Percentiles rank a stretch among this genome's conserved stretches.
Evolutionary conservation across 164 flowering plant species (phyloP).

Genomic region (Dillenia turbinata): DNA sequence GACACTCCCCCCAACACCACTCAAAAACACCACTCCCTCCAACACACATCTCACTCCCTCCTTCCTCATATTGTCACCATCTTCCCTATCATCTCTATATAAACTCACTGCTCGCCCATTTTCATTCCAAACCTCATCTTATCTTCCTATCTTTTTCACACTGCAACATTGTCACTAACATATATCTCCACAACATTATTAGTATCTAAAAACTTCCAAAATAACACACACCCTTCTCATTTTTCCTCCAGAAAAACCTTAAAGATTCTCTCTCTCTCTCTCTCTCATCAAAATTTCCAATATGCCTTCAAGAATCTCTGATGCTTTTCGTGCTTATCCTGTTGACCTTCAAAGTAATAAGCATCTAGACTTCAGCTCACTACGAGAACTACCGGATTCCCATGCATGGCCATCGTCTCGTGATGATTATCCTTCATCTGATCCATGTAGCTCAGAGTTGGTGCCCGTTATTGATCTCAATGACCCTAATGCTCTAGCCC

Average conservation of each 20-base stretch:
- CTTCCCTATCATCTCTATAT: constrained; percentile 14
- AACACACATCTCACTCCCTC: constrained; percentile 12
- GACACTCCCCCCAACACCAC: constrained; percentile 35
- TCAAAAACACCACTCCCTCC: constrained; percentile 21
- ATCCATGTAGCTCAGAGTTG: constrained; percentile 13
- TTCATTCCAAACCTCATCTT: background rate
- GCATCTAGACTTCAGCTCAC: constrained; percentile 47
- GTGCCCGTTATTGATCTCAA: constrained; percentile 60
- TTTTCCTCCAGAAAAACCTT: background rate
- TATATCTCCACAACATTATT: background rate
- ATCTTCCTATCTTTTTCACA: constrained; percentile 1
- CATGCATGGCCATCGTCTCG: constrained; percentile 43
- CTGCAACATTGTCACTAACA: background rate
- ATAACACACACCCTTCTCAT: background rate
- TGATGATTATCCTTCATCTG: constrained; percentile 10
- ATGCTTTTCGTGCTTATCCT: constrained; percentile 41
- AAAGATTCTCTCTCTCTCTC: background rate
- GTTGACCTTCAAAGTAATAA: constrained; percentile 23
- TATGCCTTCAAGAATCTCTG: constrained; percentile 55
- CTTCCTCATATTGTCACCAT: constrained; percentile 29
- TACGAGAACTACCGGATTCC: constrained; percentile 64
- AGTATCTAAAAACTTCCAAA: background rate
- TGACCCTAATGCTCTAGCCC: constrained; percentile 35
- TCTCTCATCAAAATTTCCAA: background rate
- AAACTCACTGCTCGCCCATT: constrained; percentile 1